Percentiles rank a stretch among this genome's conserved stretches.
phyloP scores from a whole-genome alignment of 2,329 filamentous ascomycete species.

The Talaromyces piceae region DNA sequence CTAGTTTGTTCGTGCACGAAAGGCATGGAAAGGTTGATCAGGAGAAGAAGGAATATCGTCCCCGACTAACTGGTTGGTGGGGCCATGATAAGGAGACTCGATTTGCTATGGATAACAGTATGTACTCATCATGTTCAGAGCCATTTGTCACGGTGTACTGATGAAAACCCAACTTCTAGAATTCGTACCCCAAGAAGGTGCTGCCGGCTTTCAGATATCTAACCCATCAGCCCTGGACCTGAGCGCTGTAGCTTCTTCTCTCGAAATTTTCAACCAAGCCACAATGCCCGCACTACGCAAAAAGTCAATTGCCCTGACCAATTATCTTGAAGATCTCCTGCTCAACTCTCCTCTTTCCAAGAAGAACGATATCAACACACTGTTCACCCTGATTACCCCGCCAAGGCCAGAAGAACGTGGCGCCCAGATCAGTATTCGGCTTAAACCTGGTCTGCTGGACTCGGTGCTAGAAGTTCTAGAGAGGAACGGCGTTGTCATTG shows the following conservation, averaged over 20 bases:
- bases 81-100: conserved; percentile 68
- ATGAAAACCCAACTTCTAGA: conserved; percentile 26
- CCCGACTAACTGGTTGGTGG: conserved; percentile 77
- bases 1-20: conserved; percentile 72
- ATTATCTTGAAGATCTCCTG: conserved; percentile 66
- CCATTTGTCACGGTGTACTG: too few species aligned
- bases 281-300: conserved; percentile 60
- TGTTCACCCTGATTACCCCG: conserved; percentile 63
- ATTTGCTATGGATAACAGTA: conserved; percentile 73
- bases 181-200: conserved; percentile 70
- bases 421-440: conserved; percentile 68
- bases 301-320: conserved; percentile 67
- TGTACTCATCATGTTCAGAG: too few species aligned
- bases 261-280: conserved; percentile 67
- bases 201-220: conserved; percentile 74
- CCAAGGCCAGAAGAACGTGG: conserved; percentile 60
- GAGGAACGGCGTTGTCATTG: conserved; percentile 64
- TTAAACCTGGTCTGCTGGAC: conserved; percentile 65
- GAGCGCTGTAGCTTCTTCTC: conserved; percentile 62
- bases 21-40: conserved; percentile 49
- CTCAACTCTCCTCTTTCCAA: conserved; percentile 26
- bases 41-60: conserved; percentile 46
- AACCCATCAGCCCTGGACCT: conserved; percentile 77
- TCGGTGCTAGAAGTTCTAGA: conserved; percentile 56
- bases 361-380: conserved; percentile 22